Percentiles rank a stretch among this genome's conserved stretches.
These are phyloP conservation scores for Leptographium radiaticola DNA, from an alignment of 2,329 filamentous ascomycete species.

Conservation along the genomic window DNA sequence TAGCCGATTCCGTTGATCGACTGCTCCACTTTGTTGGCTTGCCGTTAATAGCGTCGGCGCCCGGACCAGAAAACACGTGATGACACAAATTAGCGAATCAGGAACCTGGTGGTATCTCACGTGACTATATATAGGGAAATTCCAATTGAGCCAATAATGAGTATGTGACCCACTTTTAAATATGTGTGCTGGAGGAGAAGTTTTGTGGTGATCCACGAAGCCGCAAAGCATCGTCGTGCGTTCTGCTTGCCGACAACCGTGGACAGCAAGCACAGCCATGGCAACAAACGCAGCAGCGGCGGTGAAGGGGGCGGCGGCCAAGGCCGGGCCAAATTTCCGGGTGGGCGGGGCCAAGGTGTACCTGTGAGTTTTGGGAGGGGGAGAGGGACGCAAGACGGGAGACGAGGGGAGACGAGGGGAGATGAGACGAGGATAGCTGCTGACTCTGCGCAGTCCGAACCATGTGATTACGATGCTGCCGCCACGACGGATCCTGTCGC, in stretches of 20 bases:
- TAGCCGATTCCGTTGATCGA: too few relatives aligned
- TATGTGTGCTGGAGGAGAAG: background rate
- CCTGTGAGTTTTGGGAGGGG: constrained; percentile 28
- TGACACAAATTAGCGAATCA: background rate
- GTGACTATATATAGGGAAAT: background rate
- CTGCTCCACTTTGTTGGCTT: too few relatives aligned
- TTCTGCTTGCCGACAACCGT: background rate
- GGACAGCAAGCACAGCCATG: constrained; percentile 8
- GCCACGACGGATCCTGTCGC: constrained; percentile 53
- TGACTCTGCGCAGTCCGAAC: constrained; percentile 47
- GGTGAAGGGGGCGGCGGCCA: constrained; percentile 22
- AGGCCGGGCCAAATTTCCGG: constrained; percentile 25
- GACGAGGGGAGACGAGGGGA: background rate
- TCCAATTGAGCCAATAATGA: background rate
- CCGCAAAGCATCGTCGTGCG: background rate
- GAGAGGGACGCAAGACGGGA: background rate
- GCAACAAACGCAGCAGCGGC: constrained; percentile 20
- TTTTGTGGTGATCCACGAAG: background rate
- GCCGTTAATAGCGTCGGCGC: too few relatives aligned
- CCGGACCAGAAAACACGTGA: too few relatives aligned
- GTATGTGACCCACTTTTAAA: background rate
- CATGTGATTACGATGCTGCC: constrained; percentile 70
- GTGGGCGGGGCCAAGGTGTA: constrained; percentile 42
- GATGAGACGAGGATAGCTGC: background rate
- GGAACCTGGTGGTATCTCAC: background rate